Evolutionary conservation across 2,329 filamentous ascomycete species (phyloP).

Genomic region (Aspergillus quadrilineatus): DNA sequence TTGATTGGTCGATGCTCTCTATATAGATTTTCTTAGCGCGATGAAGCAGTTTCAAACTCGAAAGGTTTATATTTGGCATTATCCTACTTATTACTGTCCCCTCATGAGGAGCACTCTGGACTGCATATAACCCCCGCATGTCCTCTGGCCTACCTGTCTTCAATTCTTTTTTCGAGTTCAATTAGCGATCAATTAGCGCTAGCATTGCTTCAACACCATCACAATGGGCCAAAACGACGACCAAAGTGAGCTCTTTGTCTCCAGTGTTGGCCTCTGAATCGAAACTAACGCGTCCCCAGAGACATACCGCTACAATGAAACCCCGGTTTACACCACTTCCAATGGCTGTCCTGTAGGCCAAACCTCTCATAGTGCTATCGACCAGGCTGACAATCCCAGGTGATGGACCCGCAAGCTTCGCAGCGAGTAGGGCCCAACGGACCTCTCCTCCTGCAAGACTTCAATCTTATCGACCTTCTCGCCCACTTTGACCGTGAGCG

Average conservation of each 20-base stretch:
- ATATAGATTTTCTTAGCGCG: slow-evolving; percentile 2
- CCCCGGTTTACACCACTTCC: slow-evolving; percentile 59
- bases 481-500: slow-evolving; percentile 44
- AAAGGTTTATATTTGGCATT: not conserved
- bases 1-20: slow-evolving; percentile 4
- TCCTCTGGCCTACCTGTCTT: not conserved
- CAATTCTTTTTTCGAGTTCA: not conserved
- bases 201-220: slow-evolving; percentile 8
- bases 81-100: not conserved
- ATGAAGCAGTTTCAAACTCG: not conserved
- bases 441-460: slow-evolving; percentile 63
- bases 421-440: slow-evolving; percentile 59
- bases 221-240: slow-evolving; percentile 41
- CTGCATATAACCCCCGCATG: slow-evolving; percentile 9
- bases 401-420: slow-evolving; percentile 53
- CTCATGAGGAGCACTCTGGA: slow-evolving; percentile 4
- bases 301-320: slow-evolving; percentile 56
- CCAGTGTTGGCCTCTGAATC: slow-evolving; percentile 5
- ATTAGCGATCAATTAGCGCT: not conserved
- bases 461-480: slow-evolving; percentile 64
- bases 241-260: slow-evolving; percentile 25
- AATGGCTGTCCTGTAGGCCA: slow-evolving; percentile 54
- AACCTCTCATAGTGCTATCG: not conserved
- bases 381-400: slow-evolving; percentile 25
- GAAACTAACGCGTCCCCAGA: slow-evolving; percentile 21